Evolutionary conservation across 2,329 filamentous ascomycete species (phyloP).

Genomic region (Hypoxylon rubiginosum): DNA sequence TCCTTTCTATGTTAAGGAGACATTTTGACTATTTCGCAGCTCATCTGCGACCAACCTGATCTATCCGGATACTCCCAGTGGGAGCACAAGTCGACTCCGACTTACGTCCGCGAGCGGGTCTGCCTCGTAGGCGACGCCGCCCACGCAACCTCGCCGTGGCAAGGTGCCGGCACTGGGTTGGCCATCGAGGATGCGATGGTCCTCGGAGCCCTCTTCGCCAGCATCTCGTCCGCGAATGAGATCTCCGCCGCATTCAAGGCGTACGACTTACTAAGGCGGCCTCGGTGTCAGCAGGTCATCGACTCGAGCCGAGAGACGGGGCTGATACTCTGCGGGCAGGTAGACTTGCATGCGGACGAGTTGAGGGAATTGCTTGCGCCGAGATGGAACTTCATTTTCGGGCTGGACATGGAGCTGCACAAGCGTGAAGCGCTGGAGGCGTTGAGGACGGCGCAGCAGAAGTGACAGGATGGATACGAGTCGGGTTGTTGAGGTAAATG

Average conservation of each 20-base stretch:
- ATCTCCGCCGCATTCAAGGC: constrained; percentile 22
- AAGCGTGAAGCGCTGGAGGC: not conserved
- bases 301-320: constrained; percentile 38
- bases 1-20: not conserved
- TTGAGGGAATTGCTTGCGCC: not conserved
- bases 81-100: constrained; percentile 39
- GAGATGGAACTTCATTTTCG: not conserved
- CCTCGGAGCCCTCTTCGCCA: constrained; percentile 14
- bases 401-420: not conserved
- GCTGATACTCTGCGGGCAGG: constrained; percentile 19
- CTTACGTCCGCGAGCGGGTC: constrained; percentile 23
- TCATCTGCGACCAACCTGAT: constrained; percentile 26
- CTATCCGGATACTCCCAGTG: constrained; percentile 29
- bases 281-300: constrained; percentile 34
- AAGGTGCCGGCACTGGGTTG: constrained; percentile 29
- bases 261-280: constrained; percentile 24
- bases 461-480: not conserved
- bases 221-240: constrained; percentile 5
- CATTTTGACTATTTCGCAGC: constrained; percentile 14
- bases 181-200: constrained; percentile 43
- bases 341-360: not conserved
- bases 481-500: not conserved
- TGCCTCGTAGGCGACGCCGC: constrained; percentile 41
- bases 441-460: not conserved
- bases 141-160: constrained; percentile 39